Percentiles rank a stretch among this genome's conserved stretches.
These are phyloP conservation scores for Erysimum cheiranthoides DNA, from an alignment of 345 rosid genomes.

Conservation along the genomic window DNA sequence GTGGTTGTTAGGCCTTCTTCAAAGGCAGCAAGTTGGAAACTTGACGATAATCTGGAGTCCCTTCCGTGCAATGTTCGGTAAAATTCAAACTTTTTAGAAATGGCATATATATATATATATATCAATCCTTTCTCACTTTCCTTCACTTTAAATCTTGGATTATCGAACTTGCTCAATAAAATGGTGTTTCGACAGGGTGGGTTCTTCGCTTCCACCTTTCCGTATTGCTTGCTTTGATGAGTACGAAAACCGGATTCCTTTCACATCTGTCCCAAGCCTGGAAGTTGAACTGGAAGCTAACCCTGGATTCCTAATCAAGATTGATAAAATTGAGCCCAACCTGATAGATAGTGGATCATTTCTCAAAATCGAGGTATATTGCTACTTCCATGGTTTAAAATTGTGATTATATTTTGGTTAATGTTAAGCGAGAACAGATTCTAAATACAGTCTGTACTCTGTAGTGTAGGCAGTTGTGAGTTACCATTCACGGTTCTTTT, in stretches of 20 bases:
- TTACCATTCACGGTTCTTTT: background rate
- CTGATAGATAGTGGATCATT: slow-evolving; percentile 49
- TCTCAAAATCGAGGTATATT: slow-evolving; percentile 57
- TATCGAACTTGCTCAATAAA: slow-evolving; percentile 13
- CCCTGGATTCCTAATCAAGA: slow-evolving; percentile 29
- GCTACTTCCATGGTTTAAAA: slow-evolving; percentile 11
- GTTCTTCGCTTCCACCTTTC: slow-evolving; percentile 53
- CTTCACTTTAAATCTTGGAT: slow-evolving; percentile 4
- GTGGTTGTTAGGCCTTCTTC: slow-evolving; percentile 54
- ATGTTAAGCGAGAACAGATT: background rate
- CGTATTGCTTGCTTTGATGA: slow-evolving; percentile 58
- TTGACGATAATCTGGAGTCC: slow-evolving; percentile 38
- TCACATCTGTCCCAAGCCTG: slow-evolving; percentile 51
- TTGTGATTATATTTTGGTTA: slow-evolving; percentile 7
- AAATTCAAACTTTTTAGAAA: background rate
- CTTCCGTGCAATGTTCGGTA: slow-evolving; percentile 45
- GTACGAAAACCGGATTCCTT: slow-evolving; percentile 51
- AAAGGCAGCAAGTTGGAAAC: slow-evolving; percentile 55
- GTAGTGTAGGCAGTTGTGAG: background rate
- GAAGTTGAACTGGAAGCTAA: slow-evolving; percentile 44
- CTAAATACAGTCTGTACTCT: slow-evolving; percentile 2
- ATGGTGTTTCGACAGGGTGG: slow-evolving; percentile 55
- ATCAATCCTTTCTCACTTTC: slow-evolving; percentile 19
- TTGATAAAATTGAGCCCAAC: slow-evolving; percentile 41
- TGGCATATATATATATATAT: background rate